Conservation (phyloP, 257 asterid species). For the Ilex asprella region DNA sequence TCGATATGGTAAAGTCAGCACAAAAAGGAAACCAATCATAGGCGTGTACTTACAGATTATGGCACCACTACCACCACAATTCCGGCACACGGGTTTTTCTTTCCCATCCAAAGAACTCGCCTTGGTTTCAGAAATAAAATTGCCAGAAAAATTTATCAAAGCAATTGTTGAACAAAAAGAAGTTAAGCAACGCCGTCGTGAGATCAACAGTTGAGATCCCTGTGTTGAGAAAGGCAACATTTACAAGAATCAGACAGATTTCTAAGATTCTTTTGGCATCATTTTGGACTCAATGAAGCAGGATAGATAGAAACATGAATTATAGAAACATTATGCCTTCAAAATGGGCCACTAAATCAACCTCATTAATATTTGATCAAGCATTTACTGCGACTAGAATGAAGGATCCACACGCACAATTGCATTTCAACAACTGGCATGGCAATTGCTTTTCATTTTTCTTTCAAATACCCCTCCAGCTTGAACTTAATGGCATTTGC, state of each 20-base stretch:
- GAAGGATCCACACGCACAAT: too few species aligned
- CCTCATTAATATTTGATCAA: too few species aligned
- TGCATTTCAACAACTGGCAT: too few species aligned
- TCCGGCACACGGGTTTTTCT: slow-evolving; percentile 68
- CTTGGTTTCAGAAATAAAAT: slow-evolving; percentile 26
- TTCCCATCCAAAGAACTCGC: slow-evolving; percentile 63
- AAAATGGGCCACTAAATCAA: too few species aligned
- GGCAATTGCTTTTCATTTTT: too few species aligned
- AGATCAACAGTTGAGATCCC: slow-evolving; percentile 32
- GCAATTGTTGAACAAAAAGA: slow-evolving; percentile 70
- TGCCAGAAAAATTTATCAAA: slow-evolving; percentile 39
- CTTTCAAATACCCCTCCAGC: too few species aligned
- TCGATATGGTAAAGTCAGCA: background rate
- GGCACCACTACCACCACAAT: slow-evolving; percentile 92
- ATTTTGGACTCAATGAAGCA: background rate
- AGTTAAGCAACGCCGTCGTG: slow-evolving; percentile 71
- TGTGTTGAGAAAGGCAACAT: slow-evolving; percentile 23
- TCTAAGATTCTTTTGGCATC: slow-evolving; percentile 1
- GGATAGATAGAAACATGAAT: too few species aligned
- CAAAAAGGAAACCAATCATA: background rate
- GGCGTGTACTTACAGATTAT: slow-evolving; percentile 54
- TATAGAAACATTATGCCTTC: too few species aligned
- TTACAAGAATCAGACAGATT: slow-evolving; percentile 2
- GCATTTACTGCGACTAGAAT: too few species aligned
- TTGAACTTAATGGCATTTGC: too few species aligned